Base-by-base conservation (phyloP, 2,329 filamentous ascomycete genomes). In the Monosporascus sp. region DNA sequence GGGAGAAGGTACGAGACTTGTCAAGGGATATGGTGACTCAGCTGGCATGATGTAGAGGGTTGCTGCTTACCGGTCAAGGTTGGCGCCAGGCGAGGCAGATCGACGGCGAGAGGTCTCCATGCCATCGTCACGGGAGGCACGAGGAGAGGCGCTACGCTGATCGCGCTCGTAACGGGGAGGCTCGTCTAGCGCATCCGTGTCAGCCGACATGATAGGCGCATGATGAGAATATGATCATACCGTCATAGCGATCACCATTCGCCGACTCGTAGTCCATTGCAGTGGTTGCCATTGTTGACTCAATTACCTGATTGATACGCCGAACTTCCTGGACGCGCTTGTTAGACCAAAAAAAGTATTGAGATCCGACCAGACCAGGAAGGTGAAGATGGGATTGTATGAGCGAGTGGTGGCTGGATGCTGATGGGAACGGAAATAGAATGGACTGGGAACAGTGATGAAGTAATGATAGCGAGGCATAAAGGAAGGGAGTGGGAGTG, bases 251-350 rank as follows among this genome's bases (percentile, higher is more conserved):
- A 70, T 85, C 81, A 65, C 82, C 82, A 65, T 84, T 85, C 59
- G 83, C 81, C 68, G 80, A 81, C 70, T 87, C 84, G 70, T 87
- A 87, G 67, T 87, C 84, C 84, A 87, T 87, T 60, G 82, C 80
- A 43, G 81, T 83, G 59, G 82, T 84, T 53, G 81, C 81, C 81
- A 85, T 85, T 60, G 59, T 69, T 62, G 15, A 53, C 38, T 49
- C 50, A 51, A 50, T 22, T 41, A 38, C 37, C 45, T 50, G 54
- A 37, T 37, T 15, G 50, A 49, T 48, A 31, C 53, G 57, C 51
- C 9, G 14, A 56, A 53, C 37, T 5, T 57, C 24, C 24, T n/a
- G 43, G 14, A 31, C n/a, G 24, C n/a, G 43, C 26, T 17, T 26
- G 43, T 46, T 46, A 28, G 43, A 46, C 17, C 6, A 26, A 46